These are phyloP conservation scores for Candida maesae DNA, from an alignment of 805 yeast genomes.

Conservation along the genomic window DNA sequence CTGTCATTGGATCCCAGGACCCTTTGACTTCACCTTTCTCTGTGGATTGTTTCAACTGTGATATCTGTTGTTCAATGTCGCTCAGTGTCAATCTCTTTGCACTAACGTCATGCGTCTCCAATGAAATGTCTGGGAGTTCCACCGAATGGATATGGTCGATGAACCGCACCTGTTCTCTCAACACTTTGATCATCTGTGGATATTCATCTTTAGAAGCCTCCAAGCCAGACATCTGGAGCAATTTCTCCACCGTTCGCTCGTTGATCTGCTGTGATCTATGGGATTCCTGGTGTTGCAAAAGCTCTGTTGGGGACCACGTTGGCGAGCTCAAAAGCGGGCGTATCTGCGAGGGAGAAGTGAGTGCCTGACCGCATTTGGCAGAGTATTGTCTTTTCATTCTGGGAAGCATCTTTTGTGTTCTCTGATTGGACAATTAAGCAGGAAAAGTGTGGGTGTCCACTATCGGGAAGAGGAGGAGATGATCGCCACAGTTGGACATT, in stretches of 20 bases:
- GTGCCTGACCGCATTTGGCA: too few species aligned
- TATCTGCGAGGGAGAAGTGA: constrained; percentile 6
- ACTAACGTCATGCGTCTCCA: constrained; percentile 26
- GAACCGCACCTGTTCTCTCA: constrained; percentile 48
- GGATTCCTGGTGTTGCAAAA: constrained; percentile 21
- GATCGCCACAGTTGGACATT: too few species aligned
- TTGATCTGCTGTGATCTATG: constrained; percentile 12
- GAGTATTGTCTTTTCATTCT: too few species aligned
- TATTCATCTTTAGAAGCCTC: constrained; percentile 31
- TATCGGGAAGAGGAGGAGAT: too few species aligned
- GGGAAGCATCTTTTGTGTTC: too few species aligned
- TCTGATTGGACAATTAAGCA: too few species aligned
- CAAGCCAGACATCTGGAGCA: constrained; percentile 49
- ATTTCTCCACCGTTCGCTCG: constrained; percentile 24
- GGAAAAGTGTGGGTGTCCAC: too few species aligned
- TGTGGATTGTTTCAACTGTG: constrained; percentile 21
- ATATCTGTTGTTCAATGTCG: constrained; percentile 28
- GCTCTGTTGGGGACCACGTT: constrained; percentile 25
- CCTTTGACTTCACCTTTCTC: constrained; percentile 39
- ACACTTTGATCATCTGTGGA: constrained; percentile 29
- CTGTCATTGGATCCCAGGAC: constrained; percentile 39
- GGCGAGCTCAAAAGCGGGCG: constrained; percentile 12
- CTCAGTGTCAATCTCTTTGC: constrained; percentile 29
- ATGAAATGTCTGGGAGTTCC: constrained; percentile 10
- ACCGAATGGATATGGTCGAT: constrained; percentile 41